A percentile compares a stretch with the other conserved stretches of the same genome.
Conservation (phyloP, 768 basidiomycete species). For the Rhodotorula graminis region DNA sequence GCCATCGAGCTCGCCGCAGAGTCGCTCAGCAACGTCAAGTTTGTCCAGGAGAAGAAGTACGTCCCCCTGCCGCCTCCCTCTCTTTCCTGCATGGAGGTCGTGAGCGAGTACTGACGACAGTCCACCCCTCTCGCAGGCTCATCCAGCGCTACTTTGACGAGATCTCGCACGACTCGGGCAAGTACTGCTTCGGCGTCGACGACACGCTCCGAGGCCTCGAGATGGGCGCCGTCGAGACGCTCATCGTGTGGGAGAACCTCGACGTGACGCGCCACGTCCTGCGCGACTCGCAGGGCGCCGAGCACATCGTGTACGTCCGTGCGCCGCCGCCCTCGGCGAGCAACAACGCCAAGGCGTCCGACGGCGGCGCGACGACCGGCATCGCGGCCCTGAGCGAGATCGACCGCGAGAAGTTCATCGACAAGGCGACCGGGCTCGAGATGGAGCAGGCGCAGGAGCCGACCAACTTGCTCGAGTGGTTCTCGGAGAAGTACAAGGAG, state of each 20-base stretch:
- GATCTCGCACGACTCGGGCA: slow-evolving; percentile 93
- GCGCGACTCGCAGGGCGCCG: slow-evolving; percentile 78
- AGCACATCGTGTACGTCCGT: slow-evolving; percentile 68
- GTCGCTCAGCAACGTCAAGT: slow-evolving; percentile 95
- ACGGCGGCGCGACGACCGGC: slow-evolving; percentile 8
- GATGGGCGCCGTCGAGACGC: slow-evolving; percentile 90
- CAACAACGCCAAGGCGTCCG: slow-evolving; percentile 15
- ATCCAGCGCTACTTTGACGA: slow-evolving; percentile 99
- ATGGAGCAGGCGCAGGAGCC: slow-evolving; percentile 87
- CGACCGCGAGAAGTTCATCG: slow-evolving; percentile 88
- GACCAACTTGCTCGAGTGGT: slow-evolving; percentile 89
- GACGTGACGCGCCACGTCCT: slow-evolving; percentile 82
- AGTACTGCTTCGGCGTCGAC: slow-evolving; percentile 95
- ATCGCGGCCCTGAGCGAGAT: slow-evolving; percentile 55
- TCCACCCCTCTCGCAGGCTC: slow-evolving; percentile 50
- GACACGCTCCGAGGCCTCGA: slow-evolving; percentile 96
- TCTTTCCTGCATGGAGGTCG: neutral
- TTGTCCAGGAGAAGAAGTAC: slow-evolving; percentile 89
- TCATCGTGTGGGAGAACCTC: slow-evolving; percentile 98
- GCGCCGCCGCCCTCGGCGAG: slow-evolving; percentile 39
- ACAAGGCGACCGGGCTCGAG: slow-evolving; percentile 89
- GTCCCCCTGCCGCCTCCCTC: neutral
- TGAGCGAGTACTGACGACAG: neutral
- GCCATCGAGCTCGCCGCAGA: slow-evolving; percentile 96
- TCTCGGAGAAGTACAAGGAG: slow-evolving; percentile 96